Percentiles rank a stretch among this genome's conserved stretches.
phyloP scores from a whole-genome alignment of 345 rosid genomes.

The Toxicodendron radicans region DNA sequence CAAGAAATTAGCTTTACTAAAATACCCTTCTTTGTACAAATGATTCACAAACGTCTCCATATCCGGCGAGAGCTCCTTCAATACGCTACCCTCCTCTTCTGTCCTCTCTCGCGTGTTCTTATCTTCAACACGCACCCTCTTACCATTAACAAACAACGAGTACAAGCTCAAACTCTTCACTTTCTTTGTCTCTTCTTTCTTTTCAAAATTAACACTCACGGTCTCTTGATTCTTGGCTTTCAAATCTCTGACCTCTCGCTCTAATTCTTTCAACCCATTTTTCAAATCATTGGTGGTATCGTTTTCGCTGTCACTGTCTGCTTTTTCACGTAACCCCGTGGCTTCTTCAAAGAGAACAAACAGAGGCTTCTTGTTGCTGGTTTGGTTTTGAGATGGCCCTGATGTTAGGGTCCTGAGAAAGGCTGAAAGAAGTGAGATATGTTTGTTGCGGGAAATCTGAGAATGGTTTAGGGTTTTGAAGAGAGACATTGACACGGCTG shows the following conservation, averaged over 20 bases:
- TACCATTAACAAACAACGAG: conserved; percentile 24
- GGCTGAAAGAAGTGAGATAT: conserved; percentile 9
- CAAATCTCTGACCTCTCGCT: conserved; percentile 40
- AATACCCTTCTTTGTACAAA: conserved; percentile 60
- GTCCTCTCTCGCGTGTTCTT: conserved; percentile 6
- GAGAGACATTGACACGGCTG: conserved; percentile 23
- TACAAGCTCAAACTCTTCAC: conserved; percentile 18
- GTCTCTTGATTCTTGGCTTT: conserved; percentile 22
- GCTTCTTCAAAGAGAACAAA: conserved; percentile 49
- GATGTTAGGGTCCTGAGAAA: conserved; percentile 24
- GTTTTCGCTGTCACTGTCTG: conserved; percentile 26
- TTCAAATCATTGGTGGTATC: conserved; percentile 29
- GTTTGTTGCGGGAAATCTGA: conserved; percentile 14
- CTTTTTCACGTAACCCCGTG: conserved; percentile 43
- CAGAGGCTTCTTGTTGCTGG: conserved; percentile 37
- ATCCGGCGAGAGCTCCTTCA: conserved; percentile 56
- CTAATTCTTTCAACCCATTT: conserved; percentile 42
- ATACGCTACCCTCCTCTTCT: conserved; percentile 24
- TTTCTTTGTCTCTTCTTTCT: conserved; percentile 17
- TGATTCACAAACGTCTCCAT: conserved; percentile 52
- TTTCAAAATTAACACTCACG: background rate
- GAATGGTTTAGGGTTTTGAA: conserved; percentile 25
- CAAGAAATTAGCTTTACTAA: conserved; percentile 65
- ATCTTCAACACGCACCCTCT: conserved; percentile 9
- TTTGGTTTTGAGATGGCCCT: conserved; percentile 3